Evolutionary conservation across 192 early-diverging fungal species (phyloP), one percentile per base, ranked within the genome.

Genomic region (Dispira simplex): DNA sequence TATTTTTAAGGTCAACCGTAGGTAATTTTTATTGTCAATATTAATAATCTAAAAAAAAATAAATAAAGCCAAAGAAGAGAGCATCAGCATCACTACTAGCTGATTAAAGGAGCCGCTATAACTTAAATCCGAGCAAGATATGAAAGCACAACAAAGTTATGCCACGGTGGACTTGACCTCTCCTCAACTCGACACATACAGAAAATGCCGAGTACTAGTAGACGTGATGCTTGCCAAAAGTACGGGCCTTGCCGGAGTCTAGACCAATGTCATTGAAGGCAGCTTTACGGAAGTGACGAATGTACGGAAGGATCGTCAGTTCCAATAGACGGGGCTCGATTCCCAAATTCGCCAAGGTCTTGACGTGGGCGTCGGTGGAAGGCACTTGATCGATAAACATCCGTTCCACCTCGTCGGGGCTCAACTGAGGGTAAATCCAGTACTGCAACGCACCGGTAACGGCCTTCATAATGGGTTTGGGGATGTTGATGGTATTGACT

Each of bases 321-420:
- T 95, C 93, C 25, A 94, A 78, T 11, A 77, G 81, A 45, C 81
- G 78, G 8, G 92, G 92, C 66, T 86, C 73, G 66, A 98, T 86
- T 46, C 85, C 83, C 44, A 95, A 79, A 59, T 98, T 90, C 23
- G 79, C 81, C 72, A 96, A 95, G 28, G 89, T 92, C 66, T 86
- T 80, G 62, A 87, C 80, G 43, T 71, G 79, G 51, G 80, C 73
- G n/a, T 71, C 49, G 46, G 59, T 67, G 70, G 79, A 81, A 21
- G 84, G 75, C 49, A 75, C 72, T 66, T 91, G 91, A 71, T 86
- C 79, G 60, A 91, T 75, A 58, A 69, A 77, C 81, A 90, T 80
- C 69, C 83, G 76, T 64, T 93, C 90, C 58, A 95, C 80, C 72
- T 92, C 87, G 72, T 98, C 90, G 47, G 90, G 83, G 66, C 82